Conservation (phyloP, 805 yeast genomes). For the Saturnispora sekii region DNA sequence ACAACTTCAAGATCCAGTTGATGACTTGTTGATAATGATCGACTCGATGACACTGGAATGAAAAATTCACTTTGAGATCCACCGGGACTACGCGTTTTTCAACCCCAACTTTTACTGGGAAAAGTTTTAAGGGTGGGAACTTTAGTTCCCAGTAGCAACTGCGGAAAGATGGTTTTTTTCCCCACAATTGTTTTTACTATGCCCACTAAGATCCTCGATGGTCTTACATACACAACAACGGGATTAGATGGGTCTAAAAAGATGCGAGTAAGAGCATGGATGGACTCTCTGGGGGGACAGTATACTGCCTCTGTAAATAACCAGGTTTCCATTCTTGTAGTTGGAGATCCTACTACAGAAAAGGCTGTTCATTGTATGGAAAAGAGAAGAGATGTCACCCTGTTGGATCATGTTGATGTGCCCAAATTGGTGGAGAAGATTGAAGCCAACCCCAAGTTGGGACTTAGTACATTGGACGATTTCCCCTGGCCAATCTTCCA, state of each 20-base stretch:
- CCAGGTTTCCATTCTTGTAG: constrained; percentile 48
- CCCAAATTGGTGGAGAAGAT: background rate
- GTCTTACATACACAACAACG: constrained; percentile 48
- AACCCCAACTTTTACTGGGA: too few species aligned
- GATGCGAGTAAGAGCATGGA: constrained; percentile 34
- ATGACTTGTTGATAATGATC: too few species aligned
- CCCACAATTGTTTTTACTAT: too few species aligned
- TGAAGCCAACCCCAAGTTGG: too few species aligned
- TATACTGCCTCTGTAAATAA: constrained; percentile 50
- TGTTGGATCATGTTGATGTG: constrained; percentile 37
- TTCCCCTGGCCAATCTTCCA: constrained; percentile 34
- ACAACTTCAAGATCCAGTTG: too few species aligned
- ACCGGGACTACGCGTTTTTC: too few species aligned
- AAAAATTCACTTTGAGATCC: too few species aligned
- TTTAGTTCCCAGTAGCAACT: too few species aligned
- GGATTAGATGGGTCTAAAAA: constrained; percentile 35
- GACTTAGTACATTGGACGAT: background rate
- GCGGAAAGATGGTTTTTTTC: too few species aligned
- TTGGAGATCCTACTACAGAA: constrained; percentile 48
- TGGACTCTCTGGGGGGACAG: constrained; percentile 50
- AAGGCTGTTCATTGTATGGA: constrained; percentile 44
- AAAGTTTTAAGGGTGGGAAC: too few species aligned
- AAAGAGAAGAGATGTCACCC: constrained; percentile 45
- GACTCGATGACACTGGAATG: too few species aligned
- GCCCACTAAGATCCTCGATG: constrained; percentile 28